Evolutionary conservation across 257 asterid genomes (phyloP).

Genomic region (Ophiorrhiza pumila): DNA sequence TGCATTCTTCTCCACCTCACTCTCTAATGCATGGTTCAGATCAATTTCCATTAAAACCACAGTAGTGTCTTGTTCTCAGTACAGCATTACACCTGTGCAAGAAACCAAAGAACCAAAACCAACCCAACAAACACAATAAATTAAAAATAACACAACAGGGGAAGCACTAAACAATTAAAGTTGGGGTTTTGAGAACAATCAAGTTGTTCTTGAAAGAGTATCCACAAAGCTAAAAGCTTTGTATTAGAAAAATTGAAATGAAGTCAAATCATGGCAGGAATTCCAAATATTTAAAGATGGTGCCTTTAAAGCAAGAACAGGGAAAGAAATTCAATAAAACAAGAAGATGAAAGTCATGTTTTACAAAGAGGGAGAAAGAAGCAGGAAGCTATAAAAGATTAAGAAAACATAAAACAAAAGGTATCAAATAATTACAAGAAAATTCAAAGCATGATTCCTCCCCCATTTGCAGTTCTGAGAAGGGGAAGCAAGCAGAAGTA

Average conservation of each 20-base stretch:
- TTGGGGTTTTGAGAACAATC: conserved; percentile 27
- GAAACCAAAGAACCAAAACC: conserved; percentile 14
- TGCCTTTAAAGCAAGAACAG: conserved; percentile 48
- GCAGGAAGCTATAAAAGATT: not conserved
- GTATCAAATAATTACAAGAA: conserved; percentile 73
- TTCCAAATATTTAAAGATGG: conserved; percentile 37
- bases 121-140: conserved; percentile 5
- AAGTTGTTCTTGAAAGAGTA: conserved; percentile 24
- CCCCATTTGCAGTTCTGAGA: conserved; percentile 73
- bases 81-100: conserved; percentile 24
- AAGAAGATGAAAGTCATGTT: conserved; percentile 27
- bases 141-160: conserved; percentile 7
- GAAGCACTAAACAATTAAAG: conserved; percentile 8
- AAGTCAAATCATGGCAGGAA: conserved; percentile 34
- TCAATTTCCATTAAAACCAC: conserved; percentile 78
- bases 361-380: conserved; percentile 8
- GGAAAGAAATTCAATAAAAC: conserved; percentile 27
- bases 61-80: conserved; percentile 17
- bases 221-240: conserved; percentile 31
- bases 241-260: conserved; percentile 23
- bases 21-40: conserved; percentile 64
- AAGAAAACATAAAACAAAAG: conserved; percentile 32
- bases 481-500: conserved; percentile 53
- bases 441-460: conserved; percentile 80
- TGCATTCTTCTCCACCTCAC: conserved; percentile 62